phyloP scores from a whole-genome alignment of 2,329 filamentous ascomycete species.

The Penicillium italicum region DNA sequence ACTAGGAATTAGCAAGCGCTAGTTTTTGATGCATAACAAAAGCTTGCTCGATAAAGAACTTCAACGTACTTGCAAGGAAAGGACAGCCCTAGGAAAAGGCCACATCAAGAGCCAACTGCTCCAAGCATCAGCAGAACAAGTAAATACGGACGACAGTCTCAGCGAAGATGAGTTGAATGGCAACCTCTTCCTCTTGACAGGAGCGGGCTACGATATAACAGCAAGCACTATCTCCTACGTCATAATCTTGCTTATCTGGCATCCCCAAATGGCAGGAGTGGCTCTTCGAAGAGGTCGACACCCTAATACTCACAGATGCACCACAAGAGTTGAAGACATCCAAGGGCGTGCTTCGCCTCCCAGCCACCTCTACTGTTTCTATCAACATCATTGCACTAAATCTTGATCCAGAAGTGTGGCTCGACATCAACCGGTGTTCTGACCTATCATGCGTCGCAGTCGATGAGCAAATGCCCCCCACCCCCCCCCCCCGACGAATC shows the following conservation, averaged over 20 bases:
- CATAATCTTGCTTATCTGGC: conserved; percentile 27
- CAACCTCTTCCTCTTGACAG: conserved; percentile 49
- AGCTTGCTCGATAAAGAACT: neutral
- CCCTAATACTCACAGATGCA: too few relatives aligned
- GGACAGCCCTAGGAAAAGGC: neutral
- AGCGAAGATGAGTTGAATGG: conserved; percentile 42
- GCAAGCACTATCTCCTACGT: conserved; percentile 51
- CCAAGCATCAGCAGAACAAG: neutral
- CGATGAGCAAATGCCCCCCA: too few relatives aligned
- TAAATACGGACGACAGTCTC: neutral
- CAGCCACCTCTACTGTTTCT: too few relatives aligned
- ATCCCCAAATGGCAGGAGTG: too few relatives aligned
- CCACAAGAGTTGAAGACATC: too few relatives aligned
- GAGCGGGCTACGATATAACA: conserved; percentile 44
- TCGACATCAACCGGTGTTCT: too few relatives aligned
- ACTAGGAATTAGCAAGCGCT: neutral
- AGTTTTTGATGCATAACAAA: neutral
- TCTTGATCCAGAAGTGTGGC: too few relatives aligned
- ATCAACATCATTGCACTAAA: too few relatives aligned
- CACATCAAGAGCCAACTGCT: neutral
- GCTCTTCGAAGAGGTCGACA: too few relatives aligned
- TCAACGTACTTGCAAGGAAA: neutral
- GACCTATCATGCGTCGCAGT: too few relatives aligned
- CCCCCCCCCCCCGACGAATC: too few relatives aligned
- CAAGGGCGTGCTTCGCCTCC: too few relatives aligned